These are phyloP conservation scores for Scalesia atractyloides DNA, from an alignment of 129 eudicot genomes.

Conservation along the genomic window DNA sequence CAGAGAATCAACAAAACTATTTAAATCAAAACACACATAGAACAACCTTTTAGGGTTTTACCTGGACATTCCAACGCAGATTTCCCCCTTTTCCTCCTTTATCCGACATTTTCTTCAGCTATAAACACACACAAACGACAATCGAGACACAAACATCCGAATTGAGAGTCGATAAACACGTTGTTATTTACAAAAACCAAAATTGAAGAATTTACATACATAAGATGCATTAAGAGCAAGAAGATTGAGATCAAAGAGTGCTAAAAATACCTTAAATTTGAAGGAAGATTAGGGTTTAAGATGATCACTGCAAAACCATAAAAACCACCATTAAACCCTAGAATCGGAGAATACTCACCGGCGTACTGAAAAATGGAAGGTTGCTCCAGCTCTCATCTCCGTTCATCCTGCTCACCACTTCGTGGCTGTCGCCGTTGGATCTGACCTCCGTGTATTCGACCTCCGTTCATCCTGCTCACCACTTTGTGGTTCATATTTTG, in stretches of 20 bases:
- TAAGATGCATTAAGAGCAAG: not conserved
- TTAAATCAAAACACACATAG: slow-evolving; percentile 1
- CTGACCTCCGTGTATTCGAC: too few species aligned
- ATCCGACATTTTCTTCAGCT: slow-evolving; percentile 43
- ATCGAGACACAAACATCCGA: not conserved
- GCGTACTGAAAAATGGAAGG: too few species aligned
- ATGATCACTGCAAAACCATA: slow-evolving; percentile 3
- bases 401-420: too few species aligned
- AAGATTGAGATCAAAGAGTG: slow-evolving; percentile 2
- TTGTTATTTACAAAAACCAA: slow-evolving; percentile 3
- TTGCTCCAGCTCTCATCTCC: too few species aligned
- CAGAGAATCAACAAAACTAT: not conserved
- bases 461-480: too few species aligned
- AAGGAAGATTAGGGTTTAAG: slow-evolving; percentile 21
- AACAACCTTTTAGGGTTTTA: slow-evolving; percentile 30
- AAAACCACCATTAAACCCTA: too few species aligned
- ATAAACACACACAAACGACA: slow-evolving; percentile 3
- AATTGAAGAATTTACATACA: not conserved
- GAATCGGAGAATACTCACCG: too few species aligned
- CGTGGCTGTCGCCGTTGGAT: too few species aligned
- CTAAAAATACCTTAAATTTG: slow-evolving; percentile 13
- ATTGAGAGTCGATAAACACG: not conserved
- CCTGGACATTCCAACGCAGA: slow-evolving; percentile 54
- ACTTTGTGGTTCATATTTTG: too few species aligned
- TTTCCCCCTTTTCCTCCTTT: slow-evolving; percentile 54